phyloP scores from a whole-genome alignment of 1,284 basidiomycete genomes.

The Microbotryum scabiosae region DNA sequence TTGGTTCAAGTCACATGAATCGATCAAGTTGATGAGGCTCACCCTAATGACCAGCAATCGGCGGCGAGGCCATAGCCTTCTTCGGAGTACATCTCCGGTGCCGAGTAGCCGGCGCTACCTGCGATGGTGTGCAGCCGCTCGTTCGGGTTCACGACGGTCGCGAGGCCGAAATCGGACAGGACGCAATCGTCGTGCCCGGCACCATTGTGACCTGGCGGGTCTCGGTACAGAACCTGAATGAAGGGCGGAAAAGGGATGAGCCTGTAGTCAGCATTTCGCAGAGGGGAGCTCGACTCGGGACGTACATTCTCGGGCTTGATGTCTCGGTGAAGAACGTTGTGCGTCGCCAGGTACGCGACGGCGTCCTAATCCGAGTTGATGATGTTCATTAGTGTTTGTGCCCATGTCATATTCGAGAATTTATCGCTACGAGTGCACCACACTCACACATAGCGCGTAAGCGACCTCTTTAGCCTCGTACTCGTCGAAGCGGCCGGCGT shows the following conservation, averaged over 20 bases:
- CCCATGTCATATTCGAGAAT: no score
- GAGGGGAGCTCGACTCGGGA: neutral
- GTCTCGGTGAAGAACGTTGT: slow-evolving; percentile 27
- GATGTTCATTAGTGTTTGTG: no score
- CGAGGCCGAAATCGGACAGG: slow-evolving; percentile 28
- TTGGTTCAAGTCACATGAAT: neutral
- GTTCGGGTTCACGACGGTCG: slow-evolving; percentile 16
- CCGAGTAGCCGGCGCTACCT: slow-evolving; percentile 31
- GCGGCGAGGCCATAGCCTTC: slow-evolving; percentile 23
- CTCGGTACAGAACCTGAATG: slow-evolving; percentile 28
- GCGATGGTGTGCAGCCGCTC: slow-evolving; percentile 32
- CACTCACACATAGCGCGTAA: slow-evolving; percentile 21
- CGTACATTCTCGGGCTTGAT: slow-evolving; percentile 30
- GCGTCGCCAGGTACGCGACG: slow-evolving; percentile 15
- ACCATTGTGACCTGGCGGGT: slow-evolving; percentile 20
- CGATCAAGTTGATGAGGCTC: neutral
- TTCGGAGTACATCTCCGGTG: slow-evolving; percentile 30
- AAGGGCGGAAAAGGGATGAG: neutral
- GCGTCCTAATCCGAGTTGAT: slow-evolving; percentile 6
- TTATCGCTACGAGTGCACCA: neutral
- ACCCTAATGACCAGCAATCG: slow-evolving; percentile 28
- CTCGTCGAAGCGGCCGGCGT: slow-evolving; percentile 38
- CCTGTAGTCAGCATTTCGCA: neutral
- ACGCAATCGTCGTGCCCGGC: slow-evolving; percentile 28
- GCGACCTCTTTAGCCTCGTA: slow-evolving; percentile 34